Percentiles rank a stretch among this genome's conserved stretches.
Conservation (phyloP, 2,329 filamentous ascomycete species). For the Fusarium pilosicola region DNA sequence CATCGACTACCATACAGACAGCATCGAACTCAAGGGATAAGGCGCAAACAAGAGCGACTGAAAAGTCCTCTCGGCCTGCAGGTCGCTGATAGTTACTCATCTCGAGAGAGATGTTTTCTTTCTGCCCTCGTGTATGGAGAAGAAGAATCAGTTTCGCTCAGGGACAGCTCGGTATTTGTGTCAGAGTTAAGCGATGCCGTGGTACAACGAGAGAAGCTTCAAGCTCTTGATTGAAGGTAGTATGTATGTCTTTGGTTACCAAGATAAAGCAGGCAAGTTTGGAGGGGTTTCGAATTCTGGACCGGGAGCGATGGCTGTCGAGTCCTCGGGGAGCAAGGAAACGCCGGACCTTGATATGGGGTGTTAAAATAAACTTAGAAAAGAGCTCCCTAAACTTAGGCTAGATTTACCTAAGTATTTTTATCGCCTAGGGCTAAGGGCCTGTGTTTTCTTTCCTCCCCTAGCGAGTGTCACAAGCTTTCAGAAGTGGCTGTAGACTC, state of each 20-base stretch:
- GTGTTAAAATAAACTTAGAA: too few species aligned
- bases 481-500: background rate
- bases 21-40: background rate
- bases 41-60: background rate
- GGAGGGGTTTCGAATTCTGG: too few species aligned
- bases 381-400: too few species aligned
- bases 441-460: too few species aligned
- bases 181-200: background rate
- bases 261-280: background rate
- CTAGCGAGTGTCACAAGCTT: rapidly evolving
- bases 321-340: too few species aligned
- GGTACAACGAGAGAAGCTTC: background rate
- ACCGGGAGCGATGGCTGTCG: rapidly evolving
- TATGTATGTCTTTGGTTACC: background rate
- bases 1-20: background rate
- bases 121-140: background rate
- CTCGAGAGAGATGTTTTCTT: rapidly evolving
- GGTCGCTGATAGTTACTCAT: background rate
- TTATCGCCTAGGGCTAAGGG: too few species aligned
- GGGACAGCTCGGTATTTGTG: rapidly evolving
- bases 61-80: background rate
- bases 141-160: rapidly evolving
- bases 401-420: too few species aligned
- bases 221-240: background rate
- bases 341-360: too few species aligned